Base-by-base conservation (phyloP, 1,139 yeast species). In the Hyphopichia buzzinii region DNA sequence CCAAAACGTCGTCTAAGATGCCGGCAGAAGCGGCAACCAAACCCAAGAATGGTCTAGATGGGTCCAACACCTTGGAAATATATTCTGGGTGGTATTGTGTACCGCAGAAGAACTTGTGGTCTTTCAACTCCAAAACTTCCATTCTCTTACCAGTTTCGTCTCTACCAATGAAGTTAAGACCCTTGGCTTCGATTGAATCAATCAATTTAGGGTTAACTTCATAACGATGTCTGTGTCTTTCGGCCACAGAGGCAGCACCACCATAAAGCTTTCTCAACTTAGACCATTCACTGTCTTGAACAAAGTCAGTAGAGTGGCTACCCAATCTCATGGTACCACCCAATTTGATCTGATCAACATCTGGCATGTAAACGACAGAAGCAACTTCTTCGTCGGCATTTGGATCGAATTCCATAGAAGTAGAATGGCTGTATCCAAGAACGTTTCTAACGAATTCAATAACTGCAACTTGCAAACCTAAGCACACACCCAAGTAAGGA, bases 261-360 rank as follows among this genome's bases (percentile, higher is more conserved):
- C 95, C 95, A 61, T 94, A 92, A 40, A 94, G 74, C 64, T 80
- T 77, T 62, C 88, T 81, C 54, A 92, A 78, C 46, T 72, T 76
- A 37, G 92, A 79, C 79, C 81, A 74, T 49, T 84, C 82, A 31
- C 87, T 65, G 46, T 72, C 81, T 11, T 69, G 67, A 54, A 81
- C 84, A 74, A 94, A 94, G 50, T 76, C 78, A 33, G 97, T 88
- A 48, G 90, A 80, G 64, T 96, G 88, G 47, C 88, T 74, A 54
- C 99, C 99, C 51, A 94, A 77, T 72, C 99, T 83, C 99, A 94
- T 94, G 39, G 97, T 92, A 52, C 99, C 99, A 46, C 99, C 99
- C 70, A 94, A 78, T 59, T 88, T 89, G 48, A 86, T 81, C 71
- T 89, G 94, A 65, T 89, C 95, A 44, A 92, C 90, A 64, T 94